phyloP scores from a whole-genome alignment of 1,284 basidiomycete species.

The Trametes pubescens region DNA sequence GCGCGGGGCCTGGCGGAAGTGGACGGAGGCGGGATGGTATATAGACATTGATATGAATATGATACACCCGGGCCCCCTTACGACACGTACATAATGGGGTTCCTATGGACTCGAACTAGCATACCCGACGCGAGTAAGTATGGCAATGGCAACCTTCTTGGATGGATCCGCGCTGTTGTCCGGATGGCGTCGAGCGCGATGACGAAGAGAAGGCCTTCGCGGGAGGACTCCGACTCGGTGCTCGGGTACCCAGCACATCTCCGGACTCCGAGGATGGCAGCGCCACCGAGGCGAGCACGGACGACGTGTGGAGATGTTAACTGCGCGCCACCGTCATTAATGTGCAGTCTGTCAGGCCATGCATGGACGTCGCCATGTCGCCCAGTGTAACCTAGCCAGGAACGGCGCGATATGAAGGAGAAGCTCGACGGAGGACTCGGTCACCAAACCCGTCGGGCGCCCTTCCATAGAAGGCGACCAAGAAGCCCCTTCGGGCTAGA shows the following conservation, averaged over 20 bases:
- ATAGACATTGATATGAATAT: slow-evolving; percentile 11
- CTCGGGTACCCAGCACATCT: neutral
- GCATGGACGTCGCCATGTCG: neutral
- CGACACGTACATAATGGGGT: neutral
- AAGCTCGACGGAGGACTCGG: slow-evolving; percentile 13
- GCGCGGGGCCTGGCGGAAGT: neutral
- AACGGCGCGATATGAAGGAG: neutral
- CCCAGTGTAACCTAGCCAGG: neutral
- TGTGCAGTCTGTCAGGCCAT: neutral
- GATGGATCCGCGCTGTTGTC: neutral
- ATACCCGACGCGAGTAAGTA: slow-evolving; percentile 11
- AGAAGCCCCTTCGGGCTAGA: slow-evolving; percentile 7
- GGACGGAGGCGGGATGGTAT: slow-evolving; percentile 15
- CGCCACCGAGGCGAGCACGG: neutral
- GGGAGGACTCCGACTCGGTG: neutral
- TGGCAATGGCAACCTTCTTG: slow-evolving; percentile 7
- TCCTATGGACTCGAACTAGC: neutral
- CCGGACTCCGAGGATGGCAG: neutral
- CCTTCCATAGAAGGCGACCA: slow-evolving; percentile 13
- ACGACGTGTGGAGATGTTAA: neutral
- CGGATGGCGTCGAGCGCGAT: neutral
- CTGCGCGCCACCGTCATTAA: neutral
- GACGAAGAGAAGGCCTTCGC: neutral
- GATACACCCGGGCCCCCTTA: neutral
- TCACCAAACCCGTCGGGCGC: slow-evolving; percentile 4